A percentile compares a stretch with the other conserved stretches of the same genome.
Conservation (phyloP, 176 grass and related monocot species). For the Oryza meyeriana region DNA sequence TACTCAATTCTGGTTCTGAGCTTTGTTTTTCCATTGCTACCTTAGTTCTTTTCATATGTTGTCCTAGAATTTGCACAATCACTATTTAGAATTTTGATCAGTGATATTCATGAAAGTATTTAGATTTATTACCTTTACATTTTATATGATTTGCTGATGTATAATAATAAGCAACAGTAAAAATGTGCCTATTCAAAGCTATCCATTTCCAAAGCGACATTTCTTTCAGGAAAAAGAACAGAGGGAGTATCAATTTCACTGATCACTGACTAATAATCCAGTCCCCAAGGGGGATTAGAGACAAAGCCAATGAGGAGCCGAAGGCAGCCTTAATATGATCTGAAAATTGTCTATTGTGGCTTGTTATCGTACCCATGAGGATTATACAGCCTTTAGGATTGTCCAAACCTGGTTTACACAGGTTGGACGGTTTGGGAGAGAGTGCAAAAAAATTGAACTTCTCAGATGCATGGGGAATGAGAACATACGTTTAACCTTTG, state of each 20-base stretch:
- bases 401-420: neutral
- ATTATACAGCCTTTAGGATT: neutral
- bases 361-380: neutral
- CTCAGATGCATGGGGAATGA: neutral
- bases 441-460: neutral
- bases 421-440: no score
- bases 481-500: neutral
- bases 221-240: neutral
- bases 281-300: neutral
- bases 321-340: neutral
- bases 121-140: neutral
- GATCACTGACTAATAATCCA: neutral
- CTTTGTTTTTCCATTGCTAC: neutral
- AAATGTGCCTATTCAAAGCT: neutral
- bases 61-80: neutral
- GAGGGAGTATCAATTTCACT: neutral
- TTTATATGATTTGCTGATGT: neutral
- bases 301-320: no score
- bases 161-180: neutral
- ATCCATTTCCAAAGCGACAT: neutral
- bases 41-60: neutral
- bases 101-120: neutral
- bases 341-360: neutral
- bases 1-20: neutral
- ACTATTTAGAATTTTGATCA: neutral